Evolutionary conservation across 2,329 filamentous ascomycete genomes (phyloP), one percentile per base, ranked within the genome.

Genomic region (Mycogone perniciosa): DNA sequence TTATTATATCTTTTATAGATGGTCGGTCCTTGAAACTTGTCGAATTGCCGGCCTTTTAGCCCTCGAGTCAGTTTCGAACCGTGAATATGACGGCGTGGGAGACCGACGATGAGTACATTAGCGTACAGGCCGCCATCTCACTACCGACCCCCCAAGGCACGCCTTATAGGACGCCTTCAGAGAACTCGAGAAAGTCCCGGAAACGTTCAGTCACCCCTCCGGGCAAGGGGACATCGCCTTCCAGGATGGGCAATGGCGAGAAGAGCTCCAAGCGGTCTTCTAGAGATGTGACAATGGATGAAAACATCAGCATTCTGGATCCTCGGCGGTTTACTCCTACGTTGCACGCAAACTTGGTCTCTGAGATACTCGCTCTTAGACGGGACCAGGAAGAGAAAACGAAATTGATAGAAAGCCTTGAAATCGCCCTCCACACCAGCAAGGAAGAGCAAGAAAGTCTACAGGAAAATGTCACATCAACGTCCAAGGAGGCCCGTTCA

Each of bases 321-420:
- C 90, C 93, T 3, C 83, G 92, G 50, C 82, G 93, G 35, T 96
- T 99, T 64, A 99, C 93, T 0, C 93, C 93, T 1, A 97, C 91
- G 0, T 73, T 99, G 8, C 93, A 97, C 67, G 93, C 93, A 7
- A 96, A 89, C 45, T 74, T 99, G 6, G 92, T 99, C 1, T 92
- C 92, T 0, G 93, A 99, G 67, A 99, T 99, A 56, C 74, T 99
- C 37, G 82, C 84, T 2, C 72, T 99, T 45, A 83, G 91, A 26
- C 80, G 93, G 52, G 93, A 99, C 57, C 82, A 97, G 55, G 93
- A 99, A 64, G 89, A 88, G 39, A 96, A 96, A 69, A 80, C 85
- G 41, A 88, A 83, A 60, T 79, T 89, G 48, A 96, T 99, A 49
- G 91, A 96, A 64, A 83, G 80, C 48, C 75, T 99, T 11, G 93